phyloP scores from a whole-genome alignment of 2,329 filamentous ascomycete genomes.

The Diaporthe citrichinensis region DNA sequence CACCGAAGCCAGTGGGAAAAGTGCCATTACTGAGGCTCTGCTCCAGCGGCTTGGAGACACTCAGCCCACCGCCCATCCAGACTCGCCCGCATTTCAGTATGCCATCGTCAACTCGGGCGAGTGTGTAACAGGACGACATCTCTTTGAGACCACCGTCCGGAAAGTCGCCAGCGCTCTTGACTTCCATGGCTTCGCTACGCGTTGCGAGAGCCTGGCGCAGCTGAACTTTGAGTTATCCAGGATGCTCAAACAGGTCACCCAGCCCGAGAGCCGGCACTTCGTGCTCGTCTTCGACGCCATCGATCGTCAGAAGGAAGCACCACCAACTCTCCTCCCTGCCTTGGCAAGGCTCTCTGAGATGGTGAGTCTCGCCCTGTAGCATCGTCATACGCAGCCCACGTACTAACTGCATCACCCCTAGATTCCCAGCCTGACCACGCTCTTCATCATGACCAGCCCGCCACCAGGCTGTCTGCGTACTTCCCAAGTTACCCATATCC shows the following conservation, averaged over 20 bases:
- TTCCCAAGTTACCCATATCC: conserved; percentile 80
- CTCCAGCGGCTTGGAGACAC: conserved; percentile 62
- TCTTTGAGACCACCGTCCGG: conserved; percentile 79
- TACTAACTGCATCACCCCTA: conserved; percentile 53
- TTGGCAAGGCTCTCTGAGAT: conserved; percentile 86
- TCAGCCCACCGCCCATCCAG: conserved; percentile 64
- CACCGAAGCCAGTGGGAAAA: conserved; percentile 89
- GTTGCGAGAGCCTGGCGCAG: conserved; percentile 86
- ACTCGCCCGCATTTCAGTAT: conserved; percentile 66
- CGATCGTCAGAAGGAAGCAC: conserved; percentile 85
- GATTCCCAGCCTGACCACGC: conserved; percentile 83
- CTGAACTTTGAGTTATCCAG: conserved; percentile 80
- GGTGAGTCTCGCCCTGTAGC: conserved; percentile 62
- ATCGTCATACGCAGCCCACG: not conserved
- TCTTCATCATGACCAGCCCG: conserved; percentile 83
- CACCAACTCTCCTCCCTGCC: conserved; percentile 83
- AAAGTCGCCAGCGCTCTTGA: conserved; percentile 70
- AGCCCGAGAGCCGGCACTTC: conserved; percentile 69
- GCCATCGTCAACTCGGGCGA: conserved; percentile 78
- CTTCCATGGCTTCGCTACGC: conserved; percentile 43
- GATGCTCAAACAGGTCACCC: conserved; percentile 65
- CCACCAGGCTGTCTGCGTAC: conserved; percentile 78
- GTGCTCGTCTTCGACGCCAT: conserved; percentile 90
- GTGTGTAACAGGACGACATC: conserved; percentile 83
- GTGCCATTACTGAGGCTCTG: conserved; percentile 74